Base-by-base conservation (phyloP, 116 monocot genomes). In the Cymodocea nodosa region DNA sequence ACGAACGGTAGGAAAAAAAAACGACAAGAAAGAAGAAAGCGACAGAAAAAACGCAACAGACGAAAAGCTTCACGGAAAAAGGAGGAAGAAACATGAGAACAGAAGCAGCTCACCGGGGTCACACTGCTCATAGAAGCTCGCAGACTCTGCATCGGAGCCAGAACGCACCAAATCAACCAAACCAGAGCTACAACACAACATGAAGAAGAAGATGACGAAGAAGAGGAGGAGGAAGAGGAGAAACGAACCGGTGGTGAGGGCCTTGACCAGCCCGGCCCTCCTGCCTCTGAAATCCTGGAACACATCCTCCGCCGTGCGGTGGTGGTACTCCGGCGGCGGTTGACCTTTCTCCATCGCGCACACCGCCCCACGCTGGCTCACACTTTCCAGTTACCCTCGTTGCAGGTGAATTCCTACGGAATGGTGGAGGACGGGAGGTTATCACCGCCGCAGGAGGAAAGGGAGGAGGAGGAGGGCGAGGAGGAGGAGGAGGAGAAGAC, bases 221-320 rank as follows among this genome's bases (percentile, higher is more conserved):
- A 55, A 53, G 35, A 35, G 6, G 24, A 55, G 15, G 52, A 52
- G 7, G 15, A 67, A 10, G 48, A 48, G 37, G 50, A 55, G 48
- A 60, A 48, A 48, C 48, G 62, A 8, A 85, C 90, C 86, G 15
- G 83, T 83, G 37, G 90, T 90, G 56, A 90, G 79, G 24, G 90
- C 90, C 65, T 90, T 86, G 81, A 90, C 73, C 67, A 90, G 67
- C 50, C 90, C 86, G 9, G 90, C 80, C 39, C 90, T 77, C 48
- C 90, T 70, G 16, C 81, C 86, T 23, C 90, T 64, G 60, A 81
- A 90, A 73, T 86, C 90, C 74, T 78, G 67, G 59, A 90, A 90
- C 36, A 90, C 89, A 61, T 90, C 83, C 85, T 90, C 89, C 48
- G 83, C 68, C 75, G 78, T 90, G 60, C 83, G 70, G 35, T 81